A percentile compares a stretch with the other conserved stretches of the same genome.
These are phyloP conservation scores for Miscanthus lutarioriparius DNA, from an alignment of 176 grass and related monocot genomes.

Conservation along the genomic window DNA sequence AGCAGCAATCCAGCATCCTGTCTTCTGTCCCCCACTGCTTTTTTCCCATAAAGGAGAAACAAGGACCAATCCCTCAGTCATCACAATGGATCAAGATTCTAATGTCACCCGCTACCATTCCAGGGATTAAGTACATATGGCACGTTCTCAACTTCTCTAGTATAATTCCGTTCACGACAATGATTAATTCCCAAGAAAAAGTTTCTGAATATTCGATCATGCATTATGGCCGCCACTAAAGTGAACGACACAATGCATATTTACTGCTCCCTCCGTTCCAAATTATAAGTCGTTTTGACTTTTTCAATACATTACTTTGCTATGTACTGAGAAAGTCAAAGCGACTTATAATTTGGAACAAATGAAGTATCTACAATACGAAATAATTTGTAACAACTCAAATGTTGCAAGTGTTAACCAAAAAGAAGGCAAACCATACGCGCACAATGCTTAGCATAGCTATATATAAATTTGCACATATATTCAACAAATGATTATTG, in stretches of 20 bases:
- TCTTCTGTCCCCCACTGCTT: not conserved
- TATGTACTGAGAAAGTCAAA: too few relatives aligned
- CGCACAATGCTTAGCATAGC: not conserved
- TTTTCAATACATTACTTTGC: too few relatives aligned
- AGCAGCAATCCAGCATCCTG: not conserved
- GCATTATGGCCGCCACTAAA: not conserved
- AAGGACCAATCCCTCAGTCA: not conserved
- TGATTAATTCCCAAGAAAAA: not conserved
- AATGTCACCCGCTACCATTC: not conserved
- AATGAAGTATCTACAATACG: not conserved
- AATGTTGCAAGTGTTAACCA: not conserved
- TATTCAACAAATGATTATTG: too few relatives aligned
- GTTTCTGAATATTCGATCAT: not conserved
- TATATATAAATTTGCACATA: too few relatives aligned
- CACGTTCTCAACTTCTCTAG: not conserved
- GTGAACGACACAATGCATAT: not conserved
- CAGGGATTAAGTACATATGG: not conserved
- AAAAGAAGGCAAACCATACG: not conserved
- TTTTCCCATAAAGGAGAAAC: not conserved
- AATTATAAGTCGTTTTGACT: too few relatives aligned
- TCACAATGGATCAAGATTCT: not conserved
- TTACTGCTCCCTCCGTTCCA: too few relatives aligned
- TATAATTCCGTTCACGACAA: not conserved
- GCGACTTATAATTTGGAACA: too few relatives aligned
- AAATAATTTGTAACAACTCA: not conserved